Base-by-base conservation (phyloP, 345 rosid species). In the Balakata baccata region DNA sequence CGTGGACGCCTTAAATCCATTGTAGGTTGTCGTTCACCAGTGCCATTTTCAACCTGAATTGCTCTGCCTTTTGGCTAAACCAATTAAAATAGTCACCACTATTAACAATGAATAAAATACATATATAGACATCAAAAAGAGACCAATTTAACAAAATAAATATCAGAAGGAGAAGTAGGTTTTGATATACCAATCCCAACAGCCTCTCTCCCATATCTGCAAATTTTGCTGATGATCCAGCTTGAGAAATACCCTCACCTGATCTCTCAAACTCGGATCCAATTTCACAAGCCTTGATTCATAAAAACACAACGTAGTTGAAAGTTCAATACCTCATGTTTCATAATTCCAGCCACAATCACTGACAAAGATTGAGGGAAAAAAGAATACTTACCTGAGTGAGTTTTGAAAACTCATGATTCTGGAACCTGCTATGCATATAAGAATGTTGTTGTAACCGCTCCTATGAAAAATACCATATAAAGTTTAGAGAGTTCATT, bases 1-100 rank as follows among this genome's bases (percentile, higher is more conserved):
- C 83, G 82, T 7, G 82, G 81, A 76, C 25, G 68, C 76, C 81
- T 84, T 70, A 78, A 38, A 74, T 84, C 82, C 75, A 68, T 74
- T 64, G 92, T 87, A 16, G 93, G 87, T 63, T 64, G 85, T 22
- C 93, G 90, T 71, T 84, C 92, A 69, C 45, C 69, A 53, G 74
- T 76, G 76, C 85, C 80, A 10, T 69, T 79, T 82, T 75, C 80
- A 75, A 92, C 90, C 84, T 86, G 78, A 82, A 92, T 90, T 71
- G 90, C 84, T 70, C 82, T 85, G 70, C 92, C 95, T 76, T 78
- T 83, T 58, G 81, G 78, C 85, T 84, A 82, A 78, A 83, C 74
- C 39, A 62, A 53, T 51, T 17, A 59, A 56, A 46, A 3, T 51
- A 51, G 54, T 51, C 71, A 38, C 47, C 62, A 22, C 37, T 58